Base-by-base conservation (phyloP, 2,329 filamentous ascomycete species). In the Aspergillus brunneoviolaceus region DNA sequence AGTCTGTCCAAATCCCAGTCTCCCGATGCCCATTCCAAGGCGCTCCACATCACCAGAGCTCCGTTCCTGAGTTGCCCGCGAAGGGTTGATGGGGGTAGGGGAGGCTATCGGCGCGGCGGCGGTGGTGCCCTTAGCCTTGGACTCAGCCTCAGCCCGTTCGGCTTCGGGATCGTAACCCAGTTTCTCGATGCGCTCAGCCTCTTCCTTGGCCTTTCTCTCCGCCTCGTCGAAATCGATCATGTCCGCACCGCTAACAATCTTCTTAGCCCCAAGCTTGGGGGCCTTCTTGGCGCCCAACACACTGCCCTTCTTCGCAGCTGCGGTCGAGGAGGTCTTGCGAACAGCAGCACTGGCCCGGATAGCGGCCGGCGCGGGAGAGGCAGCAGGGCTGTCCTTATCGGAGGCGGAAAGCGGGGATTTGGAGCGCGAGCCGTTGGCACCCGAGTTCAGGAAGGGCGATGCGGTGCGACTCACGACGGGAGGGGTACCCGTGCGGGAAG, bases 171-270 rank as follows among this genome's bases (percentile, higher is more conserved):
- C 92, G 72, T 99, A 99, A 45, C 95, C 95, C 23, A 99, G 82
- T 79, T 96, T 96, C 74, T 89, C 92, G 73, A 97, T 95, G 67
- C 95, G 89, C 77, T 98, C 95, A 2, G 93, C 95, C 77, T 99
- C 95, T 77, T 98, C 95, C 76, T 94, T 96, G 49, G 95, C 95
- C 79, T 96, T 96, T 77, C 91, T 92, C 82, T 99, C 95, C 3
- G 93, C 95, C 76, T 94, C 95, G 65, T 99, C 95, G 71, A 99
- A 99, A 79, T 99, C 94, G 64, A 99, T 93, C 12, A 87, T 80
- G 66, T 93, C 90, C 50, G 82, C 84, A 33, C 80, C 80, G 3
- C 39, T 45, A 9, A 84, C 86, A 35, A 96, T 86, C 82, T 98
- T 98, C 86, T 98, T 98, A 29, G 88, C 94, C 39, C 94, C 95